These are phyloP conservation scores for Penicillium mononematosum DNA, from an alignment of 495 filamentous ascomycete species.

Conservation along the genomic window DNA sequence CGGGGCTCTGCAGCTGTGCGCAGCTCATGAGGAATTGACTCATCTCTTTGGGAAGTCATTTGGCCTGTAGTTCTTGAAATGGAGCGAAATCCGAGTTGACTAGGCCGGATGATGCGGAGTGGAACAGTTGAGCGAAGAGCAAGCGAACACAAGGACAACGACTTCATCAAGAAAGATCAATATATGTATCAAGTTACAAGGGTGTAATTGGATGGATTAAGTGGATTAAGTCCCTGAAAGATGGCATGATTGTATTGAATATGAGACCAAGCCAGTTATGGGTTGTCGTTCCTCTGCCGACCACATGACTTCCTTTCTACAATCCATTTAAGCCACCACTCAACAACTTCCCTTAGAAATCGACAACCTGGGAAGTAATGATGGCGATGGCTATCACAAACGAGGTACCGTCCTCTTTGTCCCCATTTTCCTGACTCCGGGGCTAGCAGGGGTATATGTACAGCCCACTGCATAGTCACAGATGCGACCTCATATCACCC, in stretches of 20 bases:
- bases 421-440: neutral
- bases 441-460: constrained; percentile 8
- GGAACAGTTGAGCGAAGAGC: neutral
- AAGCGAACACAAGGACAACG: neutral
- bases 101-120: constrained; percentile 1
- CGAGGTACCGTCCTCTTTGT: neutral
- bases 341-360: neutral
- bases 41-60: constrained; percentile 38
- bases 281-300: neutral
- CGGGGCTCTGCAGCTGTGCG: constrained; percentile 73
- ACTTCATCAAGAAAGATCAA: constrained; percentile 8
- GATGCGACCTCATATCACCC: constrained; percentile 15
- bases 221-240: neutral
- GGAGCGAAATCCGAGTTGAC: neutral
- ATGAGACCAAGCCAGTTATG: neutral
- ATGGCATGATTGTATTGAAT: neutral
- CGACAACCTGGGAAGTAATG: neutral
- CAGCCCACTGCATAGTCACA: constrained; percentile 18
- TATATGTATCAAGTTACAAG: neutral
- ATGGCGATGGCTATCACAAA: neutral
- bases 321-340: neutral
- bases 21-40: constrained; percentile 53
- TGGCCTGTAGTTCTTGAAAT: constrained; percentile 8
- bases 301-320: constrained; percentile 15
- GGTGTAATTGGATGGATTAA: neutral